phyloP scores from a whole-genome alignment of 345 rosid species.

The Aethionema arabicum region DNA sequence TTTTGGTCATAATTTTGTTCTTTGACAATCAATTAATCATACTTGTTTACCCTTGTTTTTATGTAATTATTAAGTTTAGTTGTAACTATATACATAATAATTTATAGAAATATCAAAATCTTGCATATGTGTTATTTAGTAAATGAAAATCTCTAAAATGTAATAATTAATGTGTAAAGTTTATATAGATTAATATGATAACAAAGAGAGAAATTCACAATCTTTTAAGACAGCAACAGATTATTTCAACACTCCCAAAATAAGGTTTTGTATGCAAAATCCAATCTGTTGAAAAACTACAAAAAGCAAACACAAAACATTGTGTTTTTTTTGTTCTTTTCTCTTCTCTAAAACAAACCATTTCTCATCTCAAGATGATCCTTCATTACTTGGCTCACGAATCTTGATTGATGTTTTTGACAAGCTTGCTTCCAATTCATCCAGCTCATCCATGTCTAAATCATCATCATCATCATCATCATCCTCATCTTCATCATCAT shows the following conservation, averaged over 20 bases:
- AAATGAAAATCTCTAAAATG: too few relatives aligned
- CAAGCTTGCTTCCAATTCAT: conserved; percentile 81
- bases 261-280: conserved; percentile 19
- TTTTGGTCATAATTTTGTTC: too few relatives aligned
- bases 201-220: too few relatives aligned
- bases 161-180: too few relatives aligned
- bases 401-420: conserved; percentile 65
- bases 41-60: too few relatives aligned
- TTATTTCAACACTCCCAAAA: conserved; percentile 26
- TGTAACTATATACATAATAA: too few relatives aligned
- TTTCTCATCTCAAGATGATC: conserved; percentile 31
- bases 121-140: too few relatives aligned
- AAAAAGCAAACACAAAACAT: conserved; percentile 26
- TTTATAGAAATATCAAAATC: too few relatives aligned
- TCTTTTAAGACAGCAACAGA: conserved; percentile 17
- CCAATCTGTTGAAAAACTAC: conserved; percentile 33
- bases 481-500: conserved; percentile 6
- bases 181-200: too few relatives aligned
- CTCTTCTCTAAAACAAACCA: conserved; percentile 1
- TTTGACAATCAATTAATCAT: too few relatives aligned
- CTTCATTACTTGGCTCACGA: conserved; percentile 43
- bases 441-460: conserved; percentile 72
- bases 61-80: too few relatives aligned
- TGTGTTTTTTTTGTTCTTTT: conserved; percentile 25
- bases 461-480: conserved; percentile 49